Evolutionary conservation across 169 alveolate genomes (phyloP).

Genomic region (Neospora caninum): DNA sequence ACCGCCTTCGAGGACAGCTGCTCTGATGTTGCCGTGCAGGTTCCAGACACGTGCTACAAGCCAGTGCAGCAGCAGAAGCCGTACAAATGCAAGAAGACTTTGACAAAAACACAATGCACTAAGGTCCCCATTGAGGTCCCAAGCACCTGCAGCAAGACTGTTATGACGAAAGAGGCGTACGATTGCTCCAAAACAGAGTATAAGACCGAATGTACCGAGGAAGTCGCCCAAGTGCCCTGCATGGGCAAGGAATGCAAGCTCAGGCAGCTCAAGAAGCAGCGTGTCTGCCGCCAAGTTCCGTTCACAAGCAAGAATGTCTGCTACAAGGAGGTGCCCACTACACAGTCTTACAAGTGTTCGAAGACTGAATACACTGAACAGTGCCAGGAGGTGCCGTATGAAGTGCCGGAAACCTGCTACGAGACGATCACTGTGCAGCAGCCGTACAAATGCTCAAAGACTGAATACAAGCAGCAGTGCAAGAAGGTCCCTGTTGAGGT

Average conservation of each 20-base stretch:
- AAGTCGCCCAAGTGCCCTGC: slow-evolving; percentile 59
- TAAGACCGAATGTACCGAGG: slow-evolving; percentile 54
- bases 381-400: slow-evolving; percentile 53
- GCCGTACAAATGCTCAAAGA: slow-evolving; percentile 36
- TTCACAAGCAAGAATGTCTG: slow-evolving; percentile 24
- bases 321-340: slow-evolving; percentile 34
- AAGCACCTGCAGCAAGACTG: slow-evolving; percentile 54
- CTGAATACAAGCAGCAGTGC: slow-evolving; percentile 58
- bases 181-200: slow-evolving; percentile 55
- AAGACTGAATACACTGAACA: slow-evolving; percentile 4
- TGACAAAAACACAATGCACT: slow-evolving; percentile 45
- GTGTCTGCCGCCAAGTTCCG: slow-evolving; percentile 51
- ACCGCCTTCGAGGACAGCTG: slow-evolving; percentile 52
- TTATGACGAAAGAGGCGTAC: slow-evolving; percentile 48
- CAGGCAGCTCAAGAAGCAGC: slow-evolving; percentile 47
- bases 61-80: slow-evolving; percentile 59
- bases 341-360: slow-evolving; percentile 59
- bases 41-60: slow-evolving; percentile 56
- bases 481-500: slow-evolving; percentile 26
- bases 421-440: slow-evolving; percentile 49
- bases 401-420: slow-evolving; percentile 47
- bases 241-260: slow-evolving; percentile 37
- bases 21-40: slow-evolving; percentile 59
- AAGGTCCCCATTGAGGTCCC: slow-evolving; percentile 56
- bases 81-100: slow-evolving; percentile 59